These are phyloP conservation scores for Leishmania lainsoni DNA, from an alignment of 208 protist genomes.

Conservation along the genomic window DNA sequence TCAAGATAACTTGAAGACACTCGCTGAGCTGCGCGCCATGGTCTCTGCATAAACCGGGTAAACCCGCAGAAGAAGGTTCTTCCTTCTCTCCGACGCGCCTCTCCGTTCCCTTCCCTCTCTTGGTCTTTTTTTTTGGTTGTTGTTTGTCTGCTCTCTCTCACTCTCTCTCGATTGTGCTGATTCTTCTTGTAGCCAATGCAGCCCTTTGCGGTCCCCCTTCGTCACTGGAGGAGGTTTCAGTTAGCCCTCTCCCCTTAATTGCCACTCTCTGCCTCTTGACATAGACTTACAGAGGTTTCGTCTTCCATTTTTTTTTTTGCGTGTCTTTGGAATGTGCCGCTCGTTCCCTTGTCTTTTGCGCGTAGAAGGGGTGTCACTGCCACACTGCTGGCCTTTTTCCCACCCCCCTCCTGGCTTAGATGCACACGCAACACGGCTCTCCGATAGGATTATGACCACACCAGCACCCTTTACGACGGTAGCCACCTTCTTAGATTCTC, in stretches of 20 bases:
- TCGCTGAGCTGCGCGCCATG: constrained; percentile 53
- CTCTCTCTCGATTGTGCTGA: background rate
- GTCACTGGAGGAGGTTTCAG: background rate
- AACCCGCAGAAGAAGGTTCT: background rate
- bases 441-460: background rate
- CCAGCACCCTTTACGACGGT: background rate
- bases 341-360: background rate
- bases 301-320: background rate
- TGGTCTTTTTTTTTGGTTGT: background rate
- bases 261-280: background rate
- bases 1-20: constrained; percentile 44
- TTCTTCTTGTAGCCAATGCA: background rate
- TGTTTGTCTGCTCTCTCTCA: background rate
- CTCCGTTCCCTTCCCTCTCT: background rate
- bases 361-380: background rate
- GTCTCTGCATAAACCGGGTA: constrained; percentile 10
- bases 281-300: background rate
- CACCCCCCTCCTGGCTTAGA: background rate
- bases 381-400: background rate
- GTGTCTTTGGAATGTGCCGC: background rate
- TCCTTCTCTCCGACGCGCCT: background rate
- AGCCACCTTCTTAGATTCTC: background rate
- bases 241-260: background rate
- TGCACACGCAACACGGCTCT: background rate
- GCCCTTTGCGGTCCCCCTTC: background rate